Evolutionary conservation across 1,139 yeast species (phyloP).

Genomic region (Suhomyces kunorum): DNA sequence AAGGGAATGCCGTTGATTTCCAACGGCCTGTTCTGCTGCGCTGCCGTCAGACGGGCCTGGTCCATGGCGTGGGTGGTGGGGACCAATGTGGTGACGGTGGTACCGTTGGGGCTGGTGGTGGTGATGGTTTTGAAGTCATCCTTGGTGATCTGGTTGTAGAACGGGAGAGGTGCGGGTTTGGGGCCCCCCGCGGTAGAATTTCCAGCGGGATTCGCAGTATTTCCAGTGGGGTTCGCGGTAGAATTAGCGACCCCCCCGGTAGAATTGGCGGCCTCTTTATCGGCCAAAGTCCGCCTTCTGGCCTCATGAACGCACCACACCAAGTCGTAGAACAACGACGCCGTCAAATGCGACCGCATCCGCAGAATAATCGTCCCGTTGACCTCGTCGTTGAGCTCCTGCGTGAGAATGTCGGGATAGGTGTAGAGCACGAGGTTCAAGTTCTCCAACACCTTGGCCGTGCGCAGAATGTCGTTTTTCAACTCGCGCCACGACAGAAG

Average conservation of each 20-base stretch:
- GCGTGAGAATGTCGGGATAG: constrained; percentile 77
- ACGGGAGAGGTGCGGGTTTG: constrained; percentile 75
- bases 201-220: no score
- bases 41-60: constrained; percentile 58
- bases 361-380: constrained; percentile 70
- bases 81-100: constrained; percentile 83
- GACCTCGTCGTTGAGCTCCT: constrained; percentile 25
- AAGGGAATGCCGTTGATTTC: constrained; percentile 81
- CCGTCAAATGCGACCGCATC: constrained; percentile 91
- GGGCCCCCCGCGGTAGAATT: not conserved
- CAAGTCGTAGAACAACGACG: constrained; percentile 85
- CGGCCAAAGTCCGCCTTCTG: constrained; percentile 65
- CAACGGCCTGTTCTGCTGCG: constrained; percentile 55
- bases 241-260: constrained; percentile 8
- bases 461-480: constrained; percentile 86
- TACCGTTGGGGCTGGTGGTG: constrained; percentile 89
- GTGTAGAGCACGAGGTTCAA: constrained; percentile 83
- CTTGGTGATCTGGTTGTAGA: constrained; percentile 87
- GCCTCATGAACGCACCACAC: constrained; percentile 97
- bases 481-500: constrained; percentile 89
- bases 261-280: constrained; percentile 31
- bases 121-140: constrained; percentile 86
- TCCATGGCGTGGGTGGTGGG: constrained; percentile 79
- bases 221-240: constrained; percentile 2
- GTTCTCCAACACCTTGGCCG: constrained; percentile 90